A percentile compares a stretch with the other conserved stretches of the same genome.
Evolutionary conservation across 129 eudicot species (phyloP).

Genomic region (Dittrichia graveolens): DNA sequence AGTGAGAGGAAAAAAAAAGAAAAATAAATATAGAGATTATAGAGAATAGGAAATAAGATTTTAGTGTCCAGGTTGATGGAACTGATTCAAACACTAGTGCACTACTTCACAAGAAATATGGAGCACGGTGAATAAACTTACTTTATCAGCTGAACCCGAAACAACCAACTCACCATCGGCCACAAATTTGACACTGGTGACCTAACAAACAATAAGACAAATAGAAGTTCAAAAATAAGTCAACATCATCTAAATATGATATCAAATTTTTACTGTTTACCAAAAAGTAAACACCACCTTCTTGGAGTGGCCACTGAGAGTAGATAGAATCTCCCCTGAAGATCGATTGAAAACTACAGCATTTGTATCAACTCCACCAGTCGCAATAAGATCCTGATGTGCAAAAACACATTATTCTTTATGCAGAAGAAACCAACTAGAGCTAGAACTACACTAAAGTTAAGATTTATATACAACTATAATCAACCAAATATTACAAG

Average conservation of each 20-base stretch:
- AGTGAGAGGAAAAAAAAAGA: background rate
- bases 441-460: background rate
- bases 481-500: background rate
- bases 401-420: slow-evolving; percentile 14
- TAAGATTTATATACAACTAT: background rate
- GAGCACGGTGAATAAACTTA: slow-evolving; percentile 25
- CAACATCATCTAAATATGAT: background rate
- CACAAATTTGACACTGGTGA: slow-evolving; percentile 85
- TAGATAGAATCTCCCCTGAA: slow-evolving; percentile 81
- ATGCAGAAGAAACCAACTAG: background rate
- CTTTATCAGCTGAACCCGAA: slow-evolving; percentile 94
- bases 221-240: slow-evolving; percentile 20
- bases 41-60: background rate
- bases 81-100: background rate
- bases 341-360: slow-evolving; percentile 82
- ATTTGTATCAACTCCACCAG: slow-evolving; percentile 87
- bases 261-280: slow-evolving; percentile 1
- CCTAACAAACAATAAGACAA: slow-evolving; percentile 43
- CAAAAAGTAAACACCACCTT: slow-evolving; percentile 57
- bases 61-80: background rate
- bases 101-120: background rate
- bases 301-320: slow-evolving; percentile 97
- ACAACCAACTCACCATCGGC: slow-evolving; percentile 79
- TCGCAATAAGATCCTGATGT: slow-evolving; percentile 79
- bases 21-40: background rate